Conservation (phyloP, 2,329 filamentous ascomycete genomes). For the Tolypocladium inflatum region DNA sequence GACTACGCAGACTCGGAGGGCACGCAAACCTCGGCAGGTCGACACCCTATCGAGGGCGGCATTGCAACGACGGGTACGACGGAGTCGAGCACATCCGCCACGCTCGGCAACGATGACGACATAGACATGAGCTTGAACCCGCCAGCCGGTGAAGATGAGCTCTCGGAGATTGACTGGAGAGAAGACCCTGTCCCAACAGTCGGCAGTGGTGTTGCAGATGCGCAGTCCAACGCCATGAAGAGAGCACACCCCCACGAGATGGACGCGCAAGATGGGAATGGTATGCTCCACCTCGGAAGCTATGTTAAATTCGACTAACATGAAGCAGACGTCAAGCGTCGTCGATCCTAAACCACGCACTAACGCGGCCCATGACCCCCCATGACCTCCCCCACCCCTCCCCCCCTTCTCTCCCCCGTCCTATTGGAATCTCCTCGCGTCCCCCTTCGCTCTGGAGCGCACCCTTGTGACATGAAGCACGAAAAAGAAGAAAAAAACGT, state of each 20-base stretch:
- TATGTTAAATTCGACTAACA: neutral
- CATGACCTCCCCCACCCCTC: too few relatives aligned
- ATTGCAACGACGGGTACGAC: neutral
- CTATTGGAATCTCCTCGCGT: neutral
- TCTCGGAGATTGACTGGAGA: conserved; percentile 5
- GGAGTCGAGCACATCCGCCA: neutral
- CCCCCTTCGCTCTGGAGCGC: neutral
- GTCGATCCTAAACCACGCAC: conserved; percentile 26
- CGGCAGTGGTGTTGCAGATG: neutral
- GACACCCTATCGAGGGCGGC: neutral
- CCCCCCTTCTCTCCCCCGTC: neutral
- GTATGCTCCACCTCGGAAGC: conserved; percentile 7
- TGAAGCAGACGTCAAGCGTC: conserved; percentile 39
- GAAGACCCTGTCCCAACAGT: neutral
- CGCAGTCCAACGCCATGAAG: neutral
- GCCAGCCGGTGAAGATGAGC: neutral
- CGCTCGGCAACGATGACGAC: neutral
- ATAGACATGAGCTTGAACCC: neutral
- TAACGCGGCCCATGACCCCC: conserved; percentile 5
- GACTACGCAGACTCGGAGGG: conserved; percentile 1
- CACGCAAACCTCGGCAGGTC: neutral
- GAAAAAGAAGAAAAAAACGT: neutral
- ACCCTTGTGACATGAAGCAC: neutral
- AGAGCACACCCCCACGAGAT: neutral
- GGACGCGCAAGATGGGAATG: conserved; percentile 23